Percentiles rank a stretch among this genome's conserved stretches.
Evolutionary conservation across 225 moss, liverwort and hornwort species (phyloP).

Genomic region (Pseudisothecium myosuroides): DNA sequence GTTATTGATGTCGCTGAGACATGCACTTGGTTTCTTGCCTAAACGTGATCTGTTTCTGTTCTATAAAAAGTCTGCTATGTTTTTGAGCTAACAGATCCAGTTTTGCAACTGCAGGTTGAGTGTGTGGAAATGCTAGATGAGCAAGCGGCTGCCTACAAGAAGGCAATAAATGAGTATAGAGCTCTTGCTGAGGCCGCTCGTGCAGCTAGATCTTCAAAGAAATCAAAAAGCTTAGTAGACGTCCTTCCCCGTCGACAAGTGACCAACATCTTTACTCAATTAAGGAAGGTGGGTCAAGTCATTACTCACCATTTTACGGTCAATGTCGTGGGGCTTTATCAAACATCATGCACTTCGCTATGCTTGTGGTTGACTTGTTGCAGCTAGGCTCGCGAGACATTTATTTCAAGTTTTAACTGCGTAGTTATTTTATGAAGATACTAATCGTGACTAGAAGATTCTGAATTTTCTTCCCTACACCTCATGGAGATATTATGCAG

Average conservation of each 20-base stretch:
- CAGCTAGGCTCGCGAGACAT: background rate
- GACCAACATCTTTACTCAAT: slow-evolving; percentile 88
- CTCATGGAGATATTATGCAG: background rate
- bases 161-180: slow-evolving; percentile 74
- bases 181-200: slow-evolving; percentile 64
- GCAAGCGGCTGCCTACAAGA: slow-evolving; percentile 66
- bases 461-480: background rate
- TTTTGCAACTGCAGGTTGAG: slow-evolving; percentile 48
- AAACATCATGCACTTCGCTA: background rate
- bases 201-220: slow-evolving; percentile 43
- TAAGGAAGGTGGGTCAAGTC: slow-evolving; percentile 64
- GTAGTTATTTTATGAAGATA: background rate
- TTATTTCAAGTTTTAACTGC: background rate
- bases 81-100: background rate
- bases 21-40: background rate
- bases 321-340: background rate
- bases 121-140: slow-evolving; percentile 61
- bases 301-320: background rate
- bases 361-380: background rate
- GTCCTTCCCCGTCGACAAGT: slow-evolving; percentile 76
- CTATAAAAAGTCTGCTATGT: background rate
- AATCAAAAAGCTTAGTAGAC: slow-evolving; percentile 22
- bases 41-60: background rate
- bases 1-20: background rate
- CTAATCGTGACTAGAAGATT: background rate